Base-by-base conservation (phyloP, 108 stramenopile species). In the Pseudonitzschia pungens region DNA sequence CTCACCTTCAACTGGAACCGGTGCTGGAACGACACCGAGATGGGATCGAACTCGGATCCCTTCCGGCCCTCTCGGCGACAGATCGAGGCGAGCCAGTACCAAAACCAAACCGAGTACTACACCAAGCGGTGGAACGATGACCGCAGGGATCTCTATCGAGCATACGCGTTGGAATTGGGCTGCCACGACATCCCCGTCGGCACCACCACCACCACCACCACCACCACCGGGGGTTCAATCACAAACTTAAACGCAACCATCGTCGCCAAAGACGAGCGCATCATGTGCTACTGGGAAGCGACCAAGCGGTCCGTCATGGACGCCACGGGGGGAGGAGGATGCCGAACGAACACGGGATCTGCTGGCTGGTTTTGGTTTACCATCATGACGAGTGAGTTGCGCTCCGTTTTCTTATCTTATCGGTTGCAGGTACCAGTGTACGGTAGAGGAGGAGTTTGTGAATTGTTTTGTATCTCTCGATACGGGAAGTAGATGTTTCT, bases 331-430 rank as follows among this genome's bases (percentile, higher is more conserved):
- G 14, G 9, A 31, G 16, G 27, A 1, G 60, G 60, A 20, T 62
- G 60, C 29, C 29, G 15, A 16, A 9, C 60, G 12, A 62, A 62
- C 20, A 40, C 33, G 12, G 60, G 32, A n/a, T 62, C 60, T 31
- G 8, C 60, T 4, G 29, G 33, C 26, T 62, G 60, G 60, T 62
- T 62, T 40, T 62, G 60, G 60, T 62, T 62, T n/a, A 62, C 60
- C n/a, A 33, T 62, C n/a, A 62, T 62, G 60, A 62, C 60, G 33
- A 62, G 60, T 62, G 20, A 31, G 60, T 62, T 36, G 2, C 6
- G 4, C 4, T 36, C 36, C 4, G 36, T 36, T 36, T 36, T 5
- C n/a, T n/a, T n/a, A n/a, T n/a, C n/a, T n/a, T n/a, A n/a, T n/a
- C n/a, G n/a, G n/a, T n/a, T n/a, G n/a, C n/a, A n/a, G n/a, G n/a